Base-by-base conservation (phyloP, 306 rosid species). In the Cucurbita argyrosperma region DNA sequence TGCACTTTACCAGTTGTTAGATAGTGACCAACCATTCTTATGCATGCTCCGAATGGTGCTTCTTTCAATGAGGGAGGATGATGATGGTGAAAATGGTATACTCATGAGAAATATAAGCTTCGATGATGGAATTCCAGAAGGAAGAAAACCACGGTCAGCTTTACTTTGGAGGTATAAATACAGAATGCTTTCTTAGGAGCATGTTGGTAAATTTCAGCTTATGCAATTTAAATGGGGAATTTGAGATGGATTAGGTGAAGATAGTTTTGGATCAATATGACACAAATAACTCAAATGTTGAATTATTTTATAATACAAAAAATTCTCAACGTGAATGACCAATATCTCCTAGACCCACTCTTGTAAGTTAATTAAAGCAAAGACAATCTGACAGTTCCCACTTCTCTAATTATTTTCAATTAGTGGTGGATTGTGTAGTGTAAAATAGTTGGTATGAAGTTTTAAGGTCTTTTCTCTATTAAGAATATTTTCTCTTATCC, bases 31-130 rank as follows among this genome's bases (percentile, higher is more conserved):
- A 65, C 99, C 99, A 75, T 94, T 94, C 86, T 79, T 94, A 77
- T 91, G 99, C 83, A 94, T 94, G 96, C 97, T 94, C 71, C 86
- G 99, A 79, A 94, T 94, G 97, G 88, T 92, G 77, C 99, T 94
- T 80, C 90, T 94, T 56, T 94, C 92, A 4, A 87, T 94, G 91
- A 89, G 99, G 90, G 99, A 94, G 87, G 97, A 83, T 47, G 96
- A 89, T 77, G 86, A 83, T 62, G 97, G 90, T 71, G 90, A 76
- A 82, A 87, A 90, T 68, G 79, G 76, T 74, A 82, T 80, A 77
- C 86, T 83, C 50, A 78, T 77, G 82, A 83, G 86, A 74, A 85
- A 77, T 82, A 72, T 81, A 26, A 82, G 79, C 66, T 76, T 74
- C 67, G 90, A 85, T 63, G 89, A 82, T 65, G 86, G 78, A 38